Evolutionary conservation across 805 yeast species (phyloP).

Genomic region (Jamesozyma hellenica): DNA sequence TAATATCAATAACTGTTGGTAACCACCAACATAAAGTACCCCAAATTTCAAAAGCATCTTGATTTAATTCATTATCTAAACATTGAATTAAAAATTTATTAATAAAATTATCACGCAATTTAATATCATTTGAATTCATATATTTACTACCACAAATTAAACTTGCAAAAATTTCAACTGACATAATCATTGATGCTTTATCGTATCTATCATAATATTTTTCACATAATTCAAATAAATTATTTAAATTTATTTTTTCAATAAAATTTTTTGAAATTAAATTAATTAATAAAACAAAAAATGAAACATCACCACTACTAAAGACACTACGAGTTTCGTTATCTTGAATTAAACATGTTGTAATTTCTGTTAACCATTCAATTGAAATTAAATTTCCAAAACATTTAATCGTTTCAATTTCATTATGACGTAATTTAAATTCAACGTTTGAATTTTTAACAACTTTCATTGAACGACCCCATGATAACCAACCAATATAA

Average conservation of each 20-base stretch:
- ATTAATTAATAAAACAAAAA: slow-evolving; percentile 43
- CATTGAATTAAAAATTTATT: slow-evolving; percentile 35
- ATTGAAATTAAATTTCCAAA: slow-evolving; percentile 41
- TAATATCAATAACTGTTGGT: slow-evolving; percentile 52
- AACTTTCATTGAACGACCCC: slow-evolving; percentile 52
- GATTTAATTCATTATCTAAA: slow-evolving; percentile 53
- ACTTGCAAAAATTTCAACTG: slow-evolving; percentile 63
- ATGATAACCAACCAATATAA: slow-evolving; percentile 62
- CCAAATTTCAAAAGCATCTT: slow-evolving; percentile 72
- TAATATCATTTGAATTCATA: slow-evolving; percentile 29
- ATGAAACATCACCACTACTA: slow-evolving; percentile 53
- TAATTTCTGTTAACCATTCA: slow-evolving; percentile 47
- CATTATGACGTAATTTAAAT: slow-evolving; percentile 32
- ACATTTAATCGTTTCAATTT: slow-evolving; percentile 32
- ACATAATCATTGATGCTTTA: slow-evolving; percentile 66
- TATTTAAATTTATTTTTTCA: slow-evolving; percentile 35
- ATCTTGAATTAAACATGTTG: slow-evolving; percentile 48
- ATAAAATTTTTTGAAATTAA: slow-evolving; percentile 37
- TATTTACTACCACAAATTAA: slow-evolving; percentile 42
- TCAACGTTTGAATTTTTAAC: slow-evolving; percentile 25
- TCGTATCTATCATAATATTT: slow-evolving; percentile 56
- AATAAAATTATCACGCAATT: slow-evolving; percentile 39
- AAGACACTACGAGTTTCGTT: slow-evolving; percentile 62
- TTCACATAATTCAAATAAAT: slow-evolving; percentile 42
- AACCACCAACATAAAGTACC: slow-evolving; percentile 65